Percentiles rank a stretch among this genome's conserved stretches.
Evolutionary conservation across 164 flowering plant genomes (phyloP).

Genomic region (Saururus chinensis): DNA sequence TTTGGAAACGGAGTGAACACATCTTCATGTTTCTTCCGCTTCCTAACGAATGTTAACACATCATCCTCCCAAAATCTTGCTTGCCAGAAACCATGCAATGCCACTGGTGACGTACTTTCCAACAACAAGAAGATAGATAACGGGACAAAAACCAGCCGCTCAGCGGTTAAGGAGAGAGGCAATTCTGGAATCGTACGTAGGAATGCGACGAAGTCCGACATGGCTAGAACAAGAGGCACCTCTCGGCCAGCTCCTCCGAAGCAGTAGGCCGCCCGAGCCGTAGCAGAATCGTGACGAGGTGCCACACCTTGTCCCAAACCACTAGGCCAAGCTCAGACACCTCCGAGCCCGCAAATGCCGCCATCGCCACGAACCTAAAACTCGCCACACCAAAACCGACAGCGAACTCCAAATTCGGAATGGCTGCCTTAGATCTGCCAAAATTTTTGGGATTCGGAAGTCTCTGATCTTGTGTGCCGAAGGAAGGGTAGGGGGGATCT

Average conservation of each 20-base stretch:
- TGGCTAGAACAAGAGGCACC: slow-evolving; percentile 15
- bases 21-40: slow-evolving; percentile 21
- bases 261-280: slow-evolving; percentile 23
- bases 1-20: background rate
- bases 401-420: no score
- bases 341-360: background rate
- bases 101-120: slow-evolving; percentile 11
- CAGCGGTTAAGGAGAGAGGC: slow-evolving; percentile 19
- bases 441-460: no score
- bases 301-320: slow-evolving; percentile 24
- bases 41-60: slow-evolving; percentile 22
- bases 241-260: slow-evolving; percentile 23
- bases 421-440: no score
- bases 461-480: no score
- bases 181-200: slow-evolving; percentile 35
- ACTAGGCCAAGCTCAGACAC: background rate
- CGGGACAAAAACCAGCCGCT: slow-evolving; percentile 22
- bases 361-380: background rate
- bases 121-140: slow-evolving; percentile 4
- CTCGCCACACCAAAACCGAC: no score
- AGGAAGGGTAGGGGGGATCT: no score
- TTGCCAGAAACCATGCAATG: slow-evolving; percentile 6
- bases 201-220: slow-evolving; percentile 21
- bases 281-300: slow-evolving; percentile 17
- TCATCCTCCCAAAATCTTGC: slow-evolving; percentile 9